Conservation (phyloP, 1,139 yeast genomes). For the Pichia sp. region DNA sequence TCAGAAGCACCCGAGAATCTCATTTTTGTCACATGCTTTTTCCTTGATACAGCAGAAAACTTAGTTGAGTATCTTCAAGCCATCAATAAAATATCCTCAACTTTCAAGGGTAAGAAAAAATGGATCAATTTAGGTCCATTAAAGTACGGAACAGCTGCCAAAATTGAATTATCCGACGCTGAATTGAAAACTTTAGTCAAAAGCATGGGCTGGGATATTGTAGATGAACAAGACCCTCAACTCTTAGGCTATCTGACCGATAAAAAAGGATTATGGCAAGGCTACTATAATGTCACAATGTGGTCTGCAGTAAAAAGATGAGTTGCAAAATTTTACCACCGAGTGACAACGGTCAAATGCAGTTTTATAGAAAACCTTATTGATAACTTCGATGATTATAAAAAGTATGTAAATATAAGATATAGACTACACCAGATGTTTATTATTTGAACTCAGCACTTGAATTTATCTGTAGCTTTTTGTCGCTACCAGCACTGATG, state of each 20-base stretch:
- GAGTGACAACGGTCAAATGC: too few species aligned
- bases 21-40: slow-evolving; percentile 67
- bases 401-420: not conserved
- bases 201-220: slow-evolving; percentile 62
- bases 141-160: slow-evolving; percentile 85
- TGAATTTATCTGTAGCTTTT: slow-evolving; percentile 77
- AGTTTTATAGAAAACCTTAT: not conserved
- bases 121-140: slow-evolving; percentile 89
- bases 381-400: not conserved
- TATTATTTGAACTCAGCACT: slow-evolving; percentile 28
- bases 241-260: slow-evolving; percentile 60
- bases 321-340: not conserved
- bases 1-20: slow-evolving; percentile 40
- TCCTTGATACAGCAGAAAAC: slow-evolving; percentile 86
- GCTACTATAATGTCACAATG: slow-evolving; percentile 62
- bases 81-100: slow-evolving; percentile 44
- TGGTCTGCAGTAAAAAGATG: slow-evolving; percentile 36
- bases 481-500: slow-evolving; percentile 91
- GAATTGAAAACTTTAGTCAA: slow-evolving; percentile 54
- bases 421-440: not conserved
- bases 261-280: slow-evolving; percentile 66
- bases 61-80: slow-evolving; percentile 66
- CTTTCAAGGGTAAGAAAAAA: slow-evolving; percentile 34
- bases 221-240: slow-evolving; percentile 35
- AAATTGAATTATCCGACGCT: slow-evolving; percentile 63